Conservation (phyloP, 768 basidiomycete species). For the Psilocybe subaeruginosa region DNA sequence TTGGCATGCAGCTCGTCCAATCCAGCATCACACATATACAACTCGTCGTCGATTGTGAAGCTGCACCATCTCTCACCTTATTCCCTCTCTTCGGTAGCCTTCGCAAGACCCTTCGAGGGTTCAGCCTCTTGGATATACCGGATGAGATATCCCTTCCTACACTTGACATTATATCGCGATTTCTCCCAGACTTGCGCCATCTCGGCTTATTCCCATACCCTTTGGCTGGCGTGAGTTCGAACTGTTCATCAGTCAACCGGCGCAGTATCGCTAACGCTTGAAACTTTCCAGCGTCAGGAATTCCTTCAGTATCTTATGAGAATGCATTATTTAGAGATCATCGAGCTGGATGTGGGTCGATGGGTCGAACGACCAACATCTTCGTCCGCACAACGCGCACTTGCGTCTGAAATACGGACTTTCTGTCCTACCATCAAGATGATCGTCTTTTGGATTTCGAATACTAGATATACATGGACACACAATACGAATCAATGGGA, state of each 20-base stretch:
- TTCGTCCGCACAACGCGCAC: constrained; percentile 1
- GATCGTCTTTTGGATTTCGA: constrained; percentile 8
- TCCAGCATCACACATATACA: constrained; percentile 49
- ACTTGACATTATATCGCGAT: constrained; percentile 22
- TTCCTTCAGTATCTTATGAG: constrained; percentile 28
- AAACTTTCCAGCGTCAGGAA: constrained; percentile 26
- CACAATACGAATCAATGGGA: constrained; percentile 15
- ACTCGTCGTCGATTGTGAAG: constrained; percentile 41
- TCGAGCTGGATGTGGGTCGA: constrained; percentile 35
- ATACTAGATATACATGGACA: constrained; percentile 13
- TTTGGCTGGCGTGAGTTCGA: constrained; percentile 24
- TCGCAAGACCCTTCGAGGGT: constrained; percentile 26
- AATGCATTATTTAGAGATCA: constrained; percentile 28
- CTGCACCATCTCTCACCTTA: constrained; percentile 27
- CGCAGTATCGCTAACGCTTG: not conserved
- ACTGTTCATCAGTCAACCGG: not conserved
- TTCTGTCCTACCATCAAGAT: constrained; percentile 4
- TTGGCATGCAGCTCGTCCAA: constrained; percentile 40
- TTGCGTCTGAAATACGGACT: constrained; percentile 6
- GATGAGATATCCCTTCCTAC: constrained; percentile 25
- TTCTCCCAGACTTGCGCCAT: constrained; percentile 28
- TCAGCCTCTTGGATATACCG: constrained; percentile 33
- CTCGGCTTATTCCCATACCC: constrained; percentile 34
- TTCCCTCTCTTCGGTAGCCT: constrained; percentile 31
- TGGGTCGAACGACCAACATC: constrained; percentile 22